These are phyloP conservation scores for Grigorovia yakushimaensis DNA, from an alignment of 805 yeast genomes.

Conservation along the genomic window DNA sequence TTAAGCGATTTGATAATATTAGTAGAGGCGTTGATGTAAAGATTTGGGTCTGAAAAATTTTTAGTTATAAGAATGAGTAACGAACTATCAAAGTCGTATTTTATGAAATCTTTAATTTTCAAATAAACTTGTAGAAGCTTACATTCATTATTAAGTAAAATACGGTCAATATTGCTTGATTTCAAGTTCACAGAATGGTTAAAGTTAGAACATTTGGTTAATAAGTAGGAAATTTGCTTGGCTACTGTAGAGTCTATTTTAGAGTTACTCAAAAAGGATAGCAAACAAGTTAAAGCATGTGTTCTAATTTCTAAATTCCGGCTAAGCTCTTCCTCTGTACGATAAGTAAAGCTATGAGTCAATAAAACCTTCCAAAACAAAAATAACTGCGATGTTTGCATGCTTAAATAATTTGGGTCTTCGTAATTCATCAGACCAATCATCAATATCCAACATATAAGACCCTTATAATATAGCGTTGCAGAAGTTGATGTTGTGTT, in stretches of 20 bases:
- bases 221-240: constrained; percentile 37
- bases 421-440: constrained; percentile 52
- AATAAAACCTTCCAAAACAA: constrained; percentile 54
- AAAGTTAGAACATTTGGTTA: constrained; percentile 34
- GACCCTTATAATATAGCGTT: constrained; percentile 28
- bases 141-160: constrained; percentile 32
- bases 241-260: constrained; percentile 35
- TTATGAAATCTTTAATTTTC: constrained; percentile 25
- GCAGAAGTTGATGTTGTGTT: constrained; percentile 25
- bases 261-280: constrained; percentile 38
- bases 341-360: constrained; percentile 39
- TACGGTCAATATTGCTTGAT: constrained; percentile 22
- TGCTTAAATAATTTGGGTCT: constrained; percentile 42
- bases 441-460: constrained; percentile 53
- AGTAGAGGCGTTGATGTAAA: constrained; percentile 16
- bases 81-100: constrained; percentile 33
- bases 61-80: constrained; percentile 32
- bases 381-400: constrained; percentile 50
- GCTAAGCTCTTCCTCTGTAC: constrained; percentile 28
- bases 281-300: constrained; percentile 48
- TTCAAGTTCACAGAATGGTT: constrained; percentile 24
- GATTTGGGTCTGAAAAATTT: constrained; percentile 38
- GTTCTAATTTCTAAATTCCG: constrained; percentile 43
- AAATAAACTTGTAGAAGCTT: constrained; percentile 39
- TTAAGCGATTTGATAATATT: constrained; percentile 9